Conservation (phyloP, 1,139 yeast genomes). For the Meyerozyma smithsonii region DNA sequence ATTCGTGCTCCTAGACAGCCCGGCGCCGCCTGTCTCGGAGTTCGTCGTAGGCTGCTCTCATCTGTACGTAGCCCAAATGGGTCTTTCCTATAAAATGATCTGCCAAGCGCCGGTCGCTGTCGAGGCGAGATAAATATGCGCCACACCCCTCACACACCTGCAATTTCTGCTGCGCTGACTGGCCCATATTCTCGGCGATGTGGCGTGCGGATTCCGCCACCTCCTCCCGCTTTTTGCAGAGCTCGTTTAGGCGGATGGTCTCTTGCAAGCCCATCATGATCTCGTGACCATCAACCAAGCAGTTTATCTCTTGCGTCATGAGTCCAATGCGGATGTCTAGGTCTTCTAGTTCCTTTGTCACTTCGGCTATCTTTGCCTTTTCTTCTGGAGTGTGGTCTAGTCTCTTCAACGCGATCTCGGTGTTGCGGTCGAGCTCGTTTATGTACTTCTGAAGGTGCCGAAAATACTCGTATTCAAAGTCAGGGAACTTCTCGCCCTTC, state of each 20-base stretch:
- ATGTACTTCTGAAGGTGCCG: slow-evolving; percentile 51
- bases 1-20: neutral
- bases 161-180: slow-evolving; percentile 81
- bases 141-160: slow-evolving; percentile 94
- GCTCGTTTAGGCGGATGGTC: slow-evolving; percentile 38
- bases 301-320: slow-evolving; percentile 64
- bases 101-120: slow-evolving; percentile 83
- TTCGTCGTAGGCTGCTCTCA: slow-evolving; percentile 61
- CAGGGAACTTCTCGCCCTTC: slow-evolving; percentile 55
- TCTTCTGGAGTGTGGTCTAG: slow-evolving; percentile 81
- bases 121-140: slow-evolving; percentile 80
- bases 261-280: slow-evolving; percentile 49
- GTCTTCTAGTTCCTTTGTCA: slow-evolving; percentile 62
- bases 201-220: slow-evolving; percentile 52
- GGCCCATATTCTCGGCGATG: slow-evolving; percentile 73
- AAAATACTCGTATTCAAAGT: slow-evolving; percentile 66
- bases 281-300: slow-evolving; percentile 48
- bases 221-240: slow-evolving; percentile 43
- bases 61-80: slow-evolving; percentile 74
- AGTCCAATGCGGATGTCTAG: slow-evolving; percentile 65
- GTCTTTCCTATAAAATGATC: slow-evolving; percentile 90
- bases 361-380: slow-evolving; percentile 54
- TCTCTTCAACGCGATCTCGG: slow-evolving; percentile 59
- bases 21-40: slow-evolving; percentile 20
- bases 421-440: slow-evolving; percentile 63